These are phyloP conservation scores for Echium plantagineum DNA, from an alignment of 257 asterid genomes.

Conservation along the genomic window DNA sequence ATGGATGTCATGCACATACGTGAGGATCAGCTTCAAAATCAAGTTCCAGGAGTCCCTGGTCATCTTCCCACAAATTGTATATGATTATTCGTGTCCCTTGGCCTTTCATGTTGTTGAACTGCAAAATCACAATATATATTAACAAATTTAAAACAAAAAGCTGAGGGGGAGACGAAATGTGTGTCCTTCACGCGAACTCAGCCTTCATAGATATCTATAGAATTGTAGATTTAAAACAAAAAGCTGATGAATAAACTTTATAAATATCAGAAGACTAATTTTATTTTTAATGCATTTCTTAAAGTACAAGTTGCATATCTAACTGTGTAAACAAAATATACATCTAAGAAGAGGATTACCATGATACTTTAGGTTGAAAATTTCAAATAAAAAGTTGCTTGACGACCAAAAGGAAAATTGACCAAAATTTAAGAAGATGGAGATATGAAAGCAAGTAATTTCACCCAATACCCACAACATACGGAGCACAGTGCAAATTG, in stretches of 20 bases:
- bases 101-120: slow-evolving; percentile 69
- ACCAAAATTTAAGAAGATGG: background rate
- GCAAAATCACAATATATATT: slow-evolving; percentile 12
- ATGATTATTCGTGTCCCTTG: slow-evolving; percentile 78
- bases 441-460: background rate
- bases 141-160: slow-evolving; percentile 4
- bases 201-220: too few species aligned
- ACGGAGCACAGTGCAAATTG: background rate
- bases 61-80: slow-evolving; percentile 97
- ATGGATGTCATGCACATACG: slow-evolving; percentile 26
- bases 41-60: slow-evolving; percentile 73
- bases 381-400: background rate
- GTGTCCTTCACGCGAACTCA: too few species aligned
- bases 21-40: slow-evolving; percentile 78
- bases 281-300: background rate
- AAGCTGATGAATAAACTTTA: background rate
- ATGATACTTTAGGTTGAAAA: background rate
- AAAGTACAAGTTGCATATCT: background rate
- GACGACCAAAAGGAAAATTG: background rate
- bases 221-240: too few species aligned
- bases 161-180: too few species aligned
- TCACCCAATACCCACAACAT: background rate
- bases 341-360: background rate
- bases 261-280: background rate
- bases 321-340: background rate